These are phyloP conservation scores for Amaranthus tricolor DNA, from an alignment of 179 eudicot genomes.

Conservation along the genomic window DNA sequence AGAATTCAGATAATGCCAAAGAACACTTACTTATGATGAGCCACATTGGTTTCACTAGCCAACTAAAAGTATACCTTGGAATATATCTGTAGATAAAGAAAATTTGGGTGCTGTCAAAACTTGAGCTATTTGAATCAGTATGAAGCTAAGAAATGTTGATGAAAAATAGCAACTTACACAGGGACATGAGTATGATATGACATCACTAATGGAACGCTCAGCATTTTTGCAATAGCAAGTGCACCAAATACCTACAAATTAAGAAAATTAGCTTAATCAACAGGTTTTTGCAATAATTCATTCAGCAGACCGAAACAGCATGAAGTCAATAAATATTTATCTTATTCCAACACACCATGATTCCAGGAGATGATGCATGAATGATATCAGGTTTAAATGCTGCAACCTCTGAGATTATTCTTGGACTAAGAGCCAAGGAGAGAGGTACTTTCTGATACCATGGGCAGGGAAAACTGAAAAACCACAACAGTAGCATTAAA, in stretches of 20 bases:
- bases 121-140: neutral
- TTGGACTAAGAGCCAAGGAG: slow-evolving; percentile 92
- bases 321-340: neutral
- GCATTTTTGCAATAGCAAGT: slow-evolving; percentile 76
- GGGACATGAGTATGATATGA: slow-evolving; percentile 99
- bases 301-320: neutral
- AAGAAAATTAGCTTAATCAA: slow-evolving; percentile 7
- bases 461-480: slow-evolving; percentile 85
- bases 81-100: slow-evolving; percentile 58
- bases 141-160: neutral
- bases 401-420: slow-evolving; percentile 85
- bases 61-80: slow-evolving; percentile 92
- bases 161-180: slow-evolving; percentile 54
- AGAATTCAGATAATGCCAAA: neutral
- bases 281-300: neutral
- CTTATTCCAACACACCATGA: slow-evolving; percentile 58
- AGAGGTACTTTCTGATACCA: slow-evolving; percentile 94
- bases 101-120: neutral
- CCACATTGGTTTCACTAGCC: slow-evolving; percentile 99
- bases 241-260: slow-evolving; percentile 83
- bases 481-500: slow-evolving; percentile 16
- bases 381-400: slow-evolving; percentile 93
- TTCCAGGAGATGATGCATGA: slow-evolving; percentile 91
- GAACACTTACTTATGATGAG: slow-evolving; percentile 50
- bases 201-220: slow-evolving; percentile 87